Base-by-base conservation (phyloP, 2,329 filamentous ascomycete species). In the Calonectria pseudoreteaudii region DNA sequence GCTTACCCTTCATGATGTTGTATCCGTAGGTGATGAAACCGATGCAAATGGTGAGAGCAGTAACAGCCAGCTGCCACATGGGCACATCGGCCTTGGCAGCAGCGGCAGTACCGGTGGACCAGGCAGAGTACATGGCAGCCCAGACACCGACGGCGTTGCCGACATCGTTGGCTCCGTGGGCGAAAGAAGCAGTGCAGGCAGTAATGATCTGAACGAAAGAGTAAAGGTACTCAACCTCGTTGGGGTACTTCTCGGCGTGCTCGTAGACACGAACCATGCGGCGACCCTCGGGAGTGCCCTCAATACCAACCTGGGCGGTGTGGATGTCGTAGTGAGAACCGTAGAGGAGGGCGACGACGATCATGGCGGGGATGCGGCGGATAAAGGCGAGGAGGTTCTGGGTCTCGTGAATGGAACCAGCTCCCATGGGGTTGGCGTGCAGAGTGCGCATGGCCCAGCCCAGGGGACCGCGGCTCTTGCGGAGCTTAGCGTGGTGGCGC, bases 271-370 rank as follows among this genome's bases (percentile, higher is more conserved):
- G 72, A 18, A 73, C 86, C 93, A 95, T 94, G 74, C 94, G 93
- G 44, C 86, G 86, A 72, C 93, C 94, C 74, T 95, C 94, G 9
- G 93, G 93, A 1, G 94, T 95, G 28, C 93, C 93, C 16, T 87
- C 82, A 56, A 94, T 89, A 81, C 94, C 94, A 67, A 88, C 87
- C 87, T 95, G 94, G 6, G 93, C 93, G 64, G 90, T 89, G 88
- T 96, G 94, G 80, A 96, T 96, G 79, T 96, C 94, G 86, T 96
- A 96, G 88, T 96, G 88, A 31, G 93, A 82, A 83, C 94, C 94
- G 82, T 96, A 96, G 66, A 95, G 90, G 20, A 87, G 81, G 70
- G 88, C 93, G 76, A 87, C 88, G 53, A 92, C 88, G 74, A 94
- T 82, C 84, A 89, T 89, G 66, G 94, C 93, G 0, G 94, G 94